These are phyloP conservation scores for Scheffersomyces lignosus DNA, from an alignment of 805 yeast genomes.

Conservation along the genomic window DNA sequence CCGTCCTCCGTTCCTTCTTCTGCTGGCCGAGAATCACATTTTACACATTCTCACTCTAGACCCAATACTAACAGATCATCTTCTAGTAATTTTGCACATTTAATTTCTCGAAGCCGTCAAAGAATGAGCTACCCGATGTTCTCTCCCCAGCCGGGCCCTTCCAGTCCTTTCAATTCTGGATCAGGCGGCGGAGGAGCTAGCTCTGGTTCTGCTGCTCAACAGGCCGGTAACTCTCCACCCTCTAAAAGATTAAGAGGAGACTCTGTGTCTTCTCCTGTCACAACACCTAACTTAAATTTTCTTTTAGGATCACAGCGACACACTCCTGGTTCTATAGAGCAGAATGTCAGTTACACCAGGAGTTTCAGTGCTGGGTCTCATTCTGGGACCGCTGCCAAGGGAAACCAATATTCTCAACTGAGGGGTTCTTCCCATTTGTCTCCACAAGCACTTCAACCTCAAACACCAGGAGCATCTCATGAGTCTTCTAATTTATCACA, in stretches of 20 bases:
- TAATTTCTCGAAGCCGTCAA: neutral
- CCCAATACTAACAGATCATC: neutral
- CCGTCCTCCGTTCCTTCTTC: neutral
- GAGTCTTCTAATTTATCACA: neutral
- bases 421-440: neutral
- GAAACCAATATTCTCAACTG: neutral
- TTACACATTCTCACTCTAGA: neutral
- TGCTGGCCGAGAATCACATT: neutral
- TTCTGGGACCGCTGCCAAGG: neutral
- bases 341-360: conserved; percentile 18
- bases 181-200: neutral
- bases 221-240: conserved; percentile 6
- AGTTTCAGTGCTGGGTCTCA: neutral
- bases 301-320: conserved; percentile 16
- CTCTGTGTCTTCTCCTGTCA: conserved; percentile 11
- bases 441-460: neutral
- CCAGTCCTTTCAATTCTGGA: conserved; percentile 7
- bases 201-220: neutral
- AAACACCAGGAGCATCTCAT: neutral
- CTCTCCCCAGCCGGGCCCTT: conserved; percentile 13
- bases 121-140: conserved; percentile 7
- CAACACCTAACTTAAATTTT: conserved; percentile 12
- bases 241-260: conserved; percentile 10
- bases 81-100: neutral
- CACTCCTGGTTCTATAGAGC: conserved; percentile 19